These are phyloP conservation scores for Stipa capillata DNA, from an alignment of 176 grass and related monocot species.

Conservation along the genomic window DNA sequence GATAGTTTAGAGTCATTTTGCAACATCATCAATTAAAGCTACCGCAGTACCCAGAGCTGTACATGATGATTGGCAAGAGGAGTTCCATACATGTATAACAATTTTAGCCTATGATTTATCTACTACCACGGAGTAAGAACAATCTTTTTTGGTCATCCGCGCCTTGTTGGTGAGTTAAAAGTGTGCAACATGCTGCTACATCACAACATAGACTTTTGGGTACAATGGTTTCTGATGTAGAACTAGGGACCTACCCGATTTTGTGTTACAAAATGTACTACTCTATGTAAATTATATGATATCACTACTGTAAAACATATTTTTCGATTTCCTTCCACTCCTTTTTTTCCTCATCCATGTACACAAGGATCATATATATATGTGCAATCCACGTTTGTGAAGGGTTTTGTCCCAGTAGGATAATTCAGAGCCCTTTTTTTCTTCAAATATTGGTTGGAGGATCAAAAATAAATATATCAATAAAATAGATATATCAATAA, in stretches of 20 bases:
- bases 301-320: not conserved
- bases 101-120: too few relatives aligned
- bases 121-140: too few relatives aligned
- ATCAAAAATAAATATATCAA: not conserved
- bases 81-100: too few relatives aligned
- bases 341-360: not conserved
- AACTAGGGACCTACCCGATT: not conserved
- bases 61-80: too few relatives aligned
- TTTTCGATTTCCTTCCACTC: not conserved
- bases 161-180: too few relatives aligned
- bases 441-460: not conserved
- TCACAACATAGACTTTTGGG: not conserved
- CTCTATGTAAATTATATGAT: not conserved
- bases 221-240: too few relatives aligned
- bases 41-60: too few relatives aligned
- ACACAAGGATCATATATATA: not conserved
- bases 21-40: too few relatives aligned
- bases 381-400: not conserved
- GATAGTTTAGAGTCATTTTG: too few relatives aligned
- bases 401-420: not conserved
- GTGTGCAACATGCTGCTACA: not conserved
- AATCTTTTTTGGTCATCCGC: too few relatives aligned
- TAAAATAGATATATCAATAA: not conserved
- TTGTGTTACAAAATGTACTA: not conserved
- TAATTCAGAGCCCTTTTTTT: not conserved